A percentile compares a stretch with the other conserved stretches of the same genome.
Conservation (phyloP, 805 yeast genomes). For the Vanderwaltozyma tropicalis region DNA sequence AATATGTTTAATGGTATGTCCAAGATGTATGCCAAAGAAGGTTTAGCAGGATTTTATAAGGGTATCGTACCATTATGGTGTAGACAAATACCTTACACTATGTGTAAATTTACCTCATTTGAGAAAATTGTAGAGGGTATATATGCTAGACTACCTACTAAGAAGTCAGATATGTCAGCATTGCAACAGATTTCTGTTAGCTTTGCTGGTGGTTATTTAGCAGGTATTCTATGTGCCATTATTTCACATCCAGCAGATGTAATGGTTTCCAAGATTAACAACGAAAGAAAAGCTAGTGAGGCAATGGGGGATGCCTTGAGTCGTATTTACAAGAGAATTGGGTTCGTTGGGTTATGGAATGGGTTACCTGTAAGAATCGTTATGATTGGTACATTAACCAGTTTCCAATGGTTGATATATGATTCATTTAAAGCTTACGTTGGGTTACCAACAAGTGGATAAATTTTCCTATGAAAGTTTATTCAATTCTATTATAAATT, state of each 20-base stretch:
- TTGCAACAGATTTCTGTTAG: slow-evolving; percentile 88
- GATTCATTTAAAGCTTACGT: slow-evolving; percentile 92
- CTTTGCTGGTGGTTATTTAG: slow-evolving; percentile 90
- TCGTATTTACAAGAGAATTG: slow-evolving; percentile 73
- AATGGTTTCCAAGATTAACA: slow-evolving; percentile 87
- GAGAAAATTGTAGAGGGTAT: slow-evolving; percentile 81
- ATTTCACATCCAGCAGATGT: slow-evolving; percentile 99
- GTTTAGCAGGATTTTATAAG: slow-evolving; percentile 67
- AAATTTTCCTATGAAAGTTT: slow-evolving; percentile 6
- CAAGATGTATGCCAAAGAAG: slow-evolving; percentile 57
- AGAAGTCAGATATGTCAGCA: slow-evolving; percentile 59
- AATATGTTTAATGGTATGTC: slow-evolving; percentile 56
- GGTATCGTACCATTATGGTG: slow-evolving; percentile 91
- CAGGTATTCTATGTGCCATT: slow-evolving; percentile 92
- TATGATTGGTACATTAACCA: slow-evolving; percentile 96
- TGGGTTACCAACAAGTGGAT: slow-evolving; percentile 93
- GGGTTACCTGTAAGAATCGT: slow-evolving; percentile 89
- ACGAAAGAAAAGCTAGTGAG: slow-evolving; percentile 55
- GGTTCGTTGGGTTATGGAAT: slow-evolving; percentile 88
- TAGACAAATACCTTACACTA: slow-evolving; percentile 96
- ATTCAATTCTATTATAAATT: slow-evolving; percentile 1
- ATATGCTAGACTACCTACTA: slow-evolving; percentile 61
- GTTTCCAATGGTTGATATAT: slow-evolving; percentile 93
- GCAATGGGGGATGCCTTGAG: slow-evolving; percentile 52
- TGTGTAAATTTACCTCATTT: slow-evolving; percentile 93